Evolutionary conservation across 2,329 filamentous ascomycete species (phyloP).

Genomic region (Aurifilum marmelostoma): DNA sequence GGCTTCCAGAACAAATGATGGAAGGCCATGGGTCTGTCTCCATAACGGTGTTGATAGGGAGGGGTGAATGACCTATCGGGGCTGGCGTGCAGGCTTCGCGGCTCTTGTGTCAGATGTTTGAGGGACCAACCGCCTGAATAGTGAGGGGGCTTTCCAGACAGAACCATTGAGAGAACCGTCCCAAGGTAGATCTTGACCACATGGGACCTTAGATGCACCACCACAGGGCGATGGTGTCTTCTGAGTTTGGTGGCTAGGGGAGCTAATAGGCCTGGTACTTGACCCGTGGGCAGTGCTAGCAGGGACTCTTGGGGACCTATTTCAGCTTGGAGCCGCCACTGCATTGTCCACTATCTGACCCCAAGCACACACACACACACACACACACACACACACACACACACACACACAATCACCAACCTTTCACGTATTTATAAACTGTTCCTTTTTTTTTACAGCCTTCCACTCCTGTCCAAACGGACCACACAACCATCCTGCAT

Average conservation of each 20-base stretch:
- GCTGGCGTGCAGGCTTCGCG: not conserved
- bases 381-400: not conserved
- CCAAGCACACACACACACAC: not conserved
- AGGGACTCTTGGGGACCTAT: not conserved
- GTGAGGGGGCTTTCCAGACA: not conserved
- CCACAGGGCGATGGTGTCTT: not conserved
- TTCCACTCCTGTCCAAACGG: not conserved
- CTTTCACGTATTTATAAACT: not conserved
- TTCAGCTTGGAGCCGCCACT: conserved; percentile 1
- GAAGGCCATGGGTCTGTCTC: conserved; percentile 1
- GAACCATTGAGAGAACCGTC: not conserved
- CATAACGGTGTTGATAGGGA: not conserved
- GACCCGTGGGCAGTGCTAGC: not conserved
- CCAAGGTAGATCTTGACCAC: too few species aligned
- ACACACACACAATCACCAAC: not conserved
- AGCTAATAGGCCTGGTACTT: not conserved
- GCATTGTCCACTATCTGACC: not conserved
- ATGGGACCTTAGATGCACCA: too few species aligned
- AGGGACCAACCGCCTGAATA: too few species aligned
- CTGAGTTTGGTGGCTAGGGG: not conserved
- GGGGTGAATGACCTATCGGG: not conserved
- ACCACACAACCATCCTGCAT: not conserved
- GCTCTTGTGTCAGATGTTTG: not conserved
- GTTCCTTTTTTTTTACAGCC: not conserved
- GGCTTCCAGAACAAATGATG: conserved; percentile 1